Base-by-base conservation (phyloP, 2,329 filamentous ascomycete species). In the Bipolaris sorokiniana region DNA sequence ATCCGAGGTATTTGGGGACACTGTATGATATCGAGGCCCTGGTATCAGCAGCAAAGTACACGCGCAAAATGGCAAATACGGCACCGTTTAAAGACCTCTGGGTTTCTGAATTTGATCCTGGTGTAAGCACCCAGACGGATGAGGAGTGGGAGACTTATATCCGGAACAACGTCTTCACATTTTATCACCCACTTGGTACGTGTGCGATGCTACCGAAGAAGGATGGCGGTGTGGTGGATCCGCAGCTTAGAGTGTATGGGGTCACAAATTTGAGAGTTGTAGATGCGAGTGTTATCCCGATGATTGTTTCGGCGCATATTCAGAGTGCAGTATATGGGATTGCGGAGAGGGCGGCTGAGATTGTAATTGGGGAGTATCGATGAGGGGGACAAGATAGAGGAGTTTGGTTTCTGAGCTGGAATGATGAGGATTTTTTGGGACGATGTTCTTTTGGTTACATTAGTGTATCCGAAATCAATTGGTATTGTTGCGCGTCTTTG, bases 111-210 rank as follows among this genome's bases (percentile, higher is more conserved):
- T 62, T 57, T 55, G 41, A 62, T 61, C 51, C 77, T 64, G 63
- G 63, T 0, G 22, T 48, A 5, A 1, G 64, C 63, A 55, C 51
- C 1, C 23, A 62, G n/a, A 62, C 58, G 1, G 68, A 72, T 13
- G 55, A 56, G 18, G 66, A 73, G 28, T 63, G 64, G 61, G 55
- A 63, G 42, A 52, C 41, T 2, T 63, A 64, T 49, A 56, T 61
- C 10, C 41, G 42, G 6, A 52, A 63, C 11, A 64, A 64, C 16
- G 52, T 60, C 6, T 50, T 46, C 4, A 62, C 65, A 1, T 59
- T 62, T 16, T 73, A 67, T 42, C 71, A 74, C 36, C 72, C 71
- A 3, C 34, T 73, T 7, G 75, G 76, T 5, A 76, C 73, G 1
- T 76, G 73, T 44, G 71, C 73, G 0, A 67, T 69, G 65, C 38